Evolutionary conservation across 2,329 filamentous ascomycete species (phyloP), one percentile per base, ranked within the genome.

Genomic region (Alternaria sp.): DNA sequence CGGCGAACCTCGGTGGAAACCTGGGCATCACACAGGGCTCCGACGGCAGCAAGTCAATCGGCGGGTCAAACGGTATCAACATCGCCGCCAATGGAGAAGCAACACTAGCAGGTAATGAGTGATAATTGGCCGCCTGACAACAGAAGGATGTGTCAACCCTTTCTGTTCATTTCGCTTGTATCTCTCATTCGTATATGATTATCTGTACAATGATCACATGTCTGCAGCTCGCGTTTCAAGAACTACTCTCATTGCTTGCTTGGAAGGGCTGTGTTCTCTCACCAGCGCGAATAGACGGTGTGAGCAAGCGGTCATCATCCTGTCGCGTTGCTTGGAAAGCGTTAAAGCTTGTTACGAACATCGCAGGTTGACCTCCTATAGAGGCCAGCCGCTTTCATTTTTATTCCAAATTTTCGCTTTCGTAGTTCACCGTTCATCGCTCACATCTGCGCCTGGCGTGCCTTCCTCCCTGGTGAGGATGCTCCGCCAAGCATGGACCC

Each of bases 1-100:
- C 76, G 9, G 63, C 66, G 21, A 78, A 77, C 30, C 55, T 72
- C n/a, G 76, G 75, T 9, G 76, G 76, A 11, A 73, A 77, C 26
- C 46, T 78, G 59, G 76, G 76, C 1, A 77, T 78, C 46, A 78
- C 75, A 2, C 68, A 76, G 56, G 75, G 75, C 3, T 68, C 62
- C 17, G 75, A 77, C 66, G 74, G 76, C n/a, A 74, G 71, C 32
- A 73, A 72, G 56, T 73, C 67, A 45, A 65, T 77, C 15, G 75
- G 75, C 13, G 75, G 76, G 5, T 63, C 70, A 57, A 77, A 73
- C 25, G 75, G 74, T 5, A 77, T 78, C 49, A 75, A 77, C 23
- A 65, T 78, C 51, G 71, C 73, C 10, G 63, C 71, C 21, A 70
- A 68, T 52, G 74, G 74, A 1, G 57, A 71, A 50, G 71, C 71